These are phyloP conservation scores for Epichloe elymi DNA, from an alignment of 2,329 filamentous ascomycete species.

Conservation along the genomic window DNA sequence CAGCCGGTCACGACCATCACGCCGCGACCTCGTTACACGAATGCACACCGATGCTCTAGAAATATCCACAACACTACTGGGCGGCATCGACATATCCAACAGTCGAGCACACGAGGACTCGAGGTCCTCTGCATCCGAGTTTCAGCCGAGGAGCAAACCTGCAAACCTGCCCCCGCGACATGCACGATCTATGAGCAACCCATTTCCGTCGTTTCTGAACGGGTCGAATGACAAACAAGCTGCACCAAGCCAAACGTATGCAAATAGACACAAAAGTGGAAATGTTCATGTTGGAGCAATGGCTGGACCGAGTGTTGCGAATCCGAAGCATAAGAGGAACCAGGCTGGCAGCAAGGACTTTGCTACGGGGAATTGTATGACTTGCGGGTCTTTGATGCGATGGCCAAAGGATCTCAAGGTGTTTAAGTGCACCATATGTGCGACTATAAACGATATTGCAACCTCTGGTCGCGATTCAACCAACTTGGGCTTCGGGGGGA, in stretches of 20 bases:
- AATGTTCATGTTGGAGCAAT: constrained; percentile 17
- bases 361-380: constrained; percentile 66
- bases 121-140: constrained; percentile 32
- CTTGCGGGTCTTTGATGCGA: constrained; percentile 66
- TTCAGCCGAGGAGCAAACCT: constrained; percentile 16
- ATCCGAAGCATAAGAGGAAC: constrained; percentile 21
- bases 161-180: constrained; percentile 13
- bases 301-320: constrained; percentile 5
- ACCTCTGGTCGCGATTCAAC: constrained; percentile 10
- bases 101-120: constrained; percentile 22
- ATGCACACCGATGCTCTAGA: constrained; percentile 23
- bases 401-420: constrained; percentile 63
- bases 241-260: constrained; percentile 20
- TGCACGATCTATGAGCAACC: constrained; percentile 60
- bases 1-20: constrained; percentile 15
- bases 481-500: constrained; percentile 2
- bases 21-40: constrained; percentile 22
- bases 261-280: constrained; percentile 18
- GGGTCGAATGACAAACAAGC: constrained; percentile 41
- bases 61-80: constrained; percentile 17
- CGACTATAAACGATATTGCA: constrained; percentile 68
- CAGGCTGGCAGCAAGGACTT: constrained; percentile 39
- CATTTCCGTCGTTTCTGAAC: constrained; percentile 60
- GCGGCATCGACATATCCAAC: constrained; percentile 16
- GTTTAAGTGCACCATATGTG: constrained; percentile 73